Evolutionary conservation across 192 early-diverging fungal species (phyloP), one percentile per base, ranked within the genome.

Genomic region (Umbelopsis sp.): DNA sequence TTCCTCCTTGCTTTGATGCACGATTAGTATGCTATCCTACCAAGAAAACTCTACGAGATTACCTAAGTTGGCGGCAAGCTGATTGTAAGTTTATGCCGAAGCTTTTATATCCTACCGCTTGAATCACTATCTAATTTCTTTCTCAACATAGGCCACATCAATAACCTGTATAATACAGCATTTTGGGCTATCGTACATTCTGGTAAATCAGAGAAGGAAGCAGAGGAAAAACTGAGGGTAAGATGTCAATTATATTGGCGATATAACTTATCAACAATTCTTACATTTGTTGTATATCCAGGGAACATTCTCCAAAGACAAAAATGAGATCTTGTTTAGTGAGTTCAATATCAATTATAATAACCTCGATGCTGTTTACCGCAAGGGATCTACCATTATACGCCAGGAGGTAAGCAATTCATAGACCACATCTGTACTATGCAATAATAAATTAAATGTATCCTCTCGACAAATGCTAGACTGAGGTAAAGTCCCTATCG

Each of bases 101-200:
- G 8, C 14, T 32, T 31, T 17, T 3, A 9, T 6, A 41, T 29
- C 34, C 3, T 3, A 72, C 6, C n/a, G 70, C 24, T n/a, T 20
- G 22, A 12, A 43, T n/a, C 8, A 20, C 0, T 47, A 4, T 65
- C 17, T 21, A 11, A 49, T 21, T 49, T 0, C 45, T 38, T 41
- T 41, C 38, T 41, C 12, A 11, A 41, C 38, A 5, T 41, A 66
- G 71, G 62, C 32, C 79, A 81, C 74, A 95, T 96, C 80, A 96
- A 96, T 81, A 96, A 96, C 74, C 75, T 96, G 70, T 99, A 97
- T 83, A 99, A 99, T 80, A 99, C 97, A 3, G 87, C 90, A 9
- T 98, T 97, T 77, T 98, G 96, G 96, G 81, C 87, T 11, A 77
- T 99, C 41, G 96, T 98, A 29, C 84, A 87, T 32, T 81, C 84